Conservation (phyloP, 1,284 basidiomycete genomes). For the Anthracocystis walkeri region DNA sequence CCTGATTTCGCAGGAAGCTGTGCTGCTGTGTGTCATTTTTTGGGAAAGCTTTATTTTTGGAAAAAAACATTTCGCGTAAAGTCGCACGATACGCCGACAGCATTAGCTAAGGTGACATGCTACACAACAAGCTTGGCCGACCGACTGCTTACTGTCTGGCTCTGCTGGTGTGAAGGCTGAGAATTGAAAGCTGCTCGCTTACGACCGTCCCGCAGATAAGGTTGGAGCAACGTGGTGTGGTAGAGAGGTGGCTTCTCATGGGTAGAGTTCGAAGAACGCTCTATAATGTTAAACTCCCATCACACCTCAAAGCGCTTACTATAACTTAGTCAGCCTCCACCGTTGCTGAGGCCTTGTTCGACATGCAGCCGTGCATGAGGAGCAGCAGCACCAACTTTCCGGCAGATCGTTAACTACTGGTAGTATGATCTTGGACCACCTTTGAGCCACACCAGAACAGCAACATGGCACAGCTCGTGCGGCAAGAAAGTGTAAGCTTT, state of each 20-base stretch:
- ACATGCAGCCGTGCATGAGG: constrained; percentile 11
- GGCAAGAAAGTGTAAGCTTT: constrained; percentile 30
- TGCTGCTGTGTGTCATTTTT: background rate
- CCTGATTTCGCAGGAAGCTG: background rate
- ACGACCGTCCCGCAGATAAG: too few species aligned
- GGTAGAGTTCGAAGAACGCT: background rate
- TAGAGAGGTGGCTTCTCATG: background rate
- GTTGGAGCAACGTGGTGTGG: too few species aligned
- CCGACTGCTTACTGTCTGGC: background rate
- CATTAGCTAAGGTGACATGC: background rate
- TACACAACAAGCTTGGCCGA: background rate
- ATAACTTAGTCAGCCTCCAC: constrained; percentile 14
- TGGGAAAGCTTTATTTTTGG: constrained; percentile 3
- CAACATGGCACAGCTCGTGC: constrained; percentile 23
- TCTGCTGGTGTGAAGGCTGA: too few species aligned
- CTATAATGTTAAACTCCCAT: background rate
- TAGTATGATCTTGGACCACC: background rate
- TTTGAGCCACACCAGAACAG: background rate
- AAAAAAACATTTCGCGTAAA: background rate
- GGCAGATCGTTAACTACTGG: background rate
- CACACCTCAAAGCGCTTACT: background rate
- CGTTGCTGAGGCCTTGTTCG: too few species aligned
- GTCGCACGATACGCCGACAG: background rate
- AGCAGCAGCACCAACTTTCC: background rate
- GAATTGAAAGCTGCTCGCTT: too few species aligned